A percentile compares a stretch with the other conserved stretches of the same genome.
Evolutionary conservation across 2,329 filamentous ascomycete species (phyloP).

Genomic region (Alternaria arbusti): DNA sequence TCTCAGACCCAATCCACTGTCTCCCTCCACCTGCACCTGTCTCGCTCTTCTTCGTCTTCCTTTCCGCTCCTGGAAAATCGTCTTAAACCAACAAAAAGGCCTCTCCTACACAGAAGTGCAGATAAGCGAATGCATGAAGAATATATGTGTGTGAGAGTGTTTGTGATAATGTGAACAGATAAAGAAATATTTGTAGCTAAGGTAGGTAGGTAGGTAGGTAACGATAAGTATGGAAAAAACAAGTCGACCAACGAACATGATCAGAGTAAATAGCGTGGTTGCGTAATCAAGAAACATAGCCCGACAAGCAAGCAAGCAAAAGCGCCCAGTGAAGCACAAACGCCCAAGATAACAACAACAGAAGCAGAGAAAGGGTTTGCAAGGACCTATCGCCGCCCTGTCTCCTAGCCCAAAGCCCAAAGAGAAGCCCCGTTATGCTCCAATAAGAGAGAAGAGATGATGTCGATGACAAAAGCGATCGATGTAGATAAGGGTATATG

Average conservation of each 20-base stretch:
- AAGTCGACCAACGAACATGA: background rate
- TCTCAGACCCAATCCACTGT: background rate
- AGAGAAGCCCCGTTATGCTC: constrained; percentile 21
- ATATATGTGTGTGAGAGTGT: background rate
- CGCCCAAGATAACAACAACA: background rate
- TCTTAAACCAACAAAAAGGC: background rate
- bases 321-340: background rate
- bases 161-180: background rate
- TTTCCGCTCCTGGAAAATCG: too few relatives aligned
- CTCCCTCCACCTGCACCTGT: too few relatives aligned
- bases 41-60: background rate
- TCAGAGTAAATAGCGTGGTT: background rate
- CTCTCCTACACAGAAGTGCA: background rate
- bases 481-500: constrained; percentile 31
- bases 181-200: background rate
- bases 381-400: background rate
- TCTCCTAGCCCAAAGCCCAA: background rate
- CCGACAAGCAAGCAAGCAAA: too few relatives aligned
- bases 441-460: constrained; percentile 2
- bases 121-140: background rate
- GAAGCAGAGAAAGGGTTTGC: background rate
- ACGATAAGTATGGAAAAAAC: background rate
- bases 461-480: constrained; percentile 23
- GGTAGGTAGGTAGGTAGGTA: background rate
- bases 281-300: background rate